These are phyloP conservation scores for Colletotrichum magnum DNA, from an alignment of 2,329 filamentous ascomycete species.

Conservation along the genomic window DNA sequence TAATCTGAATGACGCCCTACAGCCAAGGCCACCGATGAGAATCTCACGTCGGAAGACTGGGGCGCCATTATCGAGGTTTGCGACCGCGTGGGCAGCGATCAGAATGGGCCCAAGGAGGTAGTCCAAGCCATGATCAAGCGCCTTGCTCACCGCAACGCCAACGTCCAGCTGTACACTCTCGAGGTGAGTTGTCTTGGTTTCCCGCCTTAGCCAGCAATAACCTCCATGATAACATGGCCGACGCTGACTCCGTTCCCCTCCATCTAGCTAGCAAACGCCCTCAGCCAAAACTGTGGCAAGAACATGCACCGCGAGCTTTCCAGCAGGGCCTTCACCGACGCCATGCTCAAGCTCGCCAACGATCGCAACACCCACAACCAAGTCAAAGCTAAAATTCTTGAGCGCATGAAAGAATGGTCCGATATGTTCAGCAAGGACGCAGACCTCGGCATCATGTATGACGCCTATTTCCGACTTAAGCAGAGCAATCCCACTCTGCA, in stretches of 20 bases:
- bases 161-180: slow-evolving; percentile 95
- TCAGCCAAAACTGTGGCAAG: slow-evolving; percentile 92
- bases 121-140: slow-evolving; percentile 93
- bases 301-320: slow-evolving; percentile 91
- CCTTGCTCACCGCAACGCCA: slow-evolving; percentile 92
- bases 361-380: slow-evolving; percentile 97
- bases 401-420: slow-evolving; percentile 96
- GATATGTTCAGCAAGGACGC: slow-evolving; percentile 93
- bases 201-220: background rate
- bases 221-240: background rate
- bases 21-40: slow-evolving; percentile 94
- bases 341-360: slow-evolving; percentile 88
- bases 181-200: slow-evolving; percentile 69
- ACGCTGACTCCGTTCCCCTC: slow-evolving; percentile 27
- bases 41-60: slow-evolving; percentile 87
- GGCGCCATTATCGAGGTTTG: slow-evolving; percentile 75
- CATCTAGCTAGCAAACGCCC: slow-evolving; percentile 83
- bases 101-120: slow-evolving; percentile 81
- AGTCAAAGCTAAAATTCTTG: slow-evolving; percentile 96
- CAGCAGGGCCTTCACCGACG: slow-evolving; percentile 94
- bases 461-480: slow-evolving; percentile 92
- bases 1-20: slow-evolving; percentile 23
- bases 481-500: slow-evolving; percentile 88
- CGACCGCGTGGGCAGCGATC: slow-evolving; percentile 69
- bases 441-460: slow-evolving; percentile 97